A percentile compares a stretch with the other conserved stretches of the same genome.
These are phyloP conservation scores for Knufia fluminis DNA, from an alignment of 2,329 filamentous ascomycete species.

Conservation along the genomic window DNA sequence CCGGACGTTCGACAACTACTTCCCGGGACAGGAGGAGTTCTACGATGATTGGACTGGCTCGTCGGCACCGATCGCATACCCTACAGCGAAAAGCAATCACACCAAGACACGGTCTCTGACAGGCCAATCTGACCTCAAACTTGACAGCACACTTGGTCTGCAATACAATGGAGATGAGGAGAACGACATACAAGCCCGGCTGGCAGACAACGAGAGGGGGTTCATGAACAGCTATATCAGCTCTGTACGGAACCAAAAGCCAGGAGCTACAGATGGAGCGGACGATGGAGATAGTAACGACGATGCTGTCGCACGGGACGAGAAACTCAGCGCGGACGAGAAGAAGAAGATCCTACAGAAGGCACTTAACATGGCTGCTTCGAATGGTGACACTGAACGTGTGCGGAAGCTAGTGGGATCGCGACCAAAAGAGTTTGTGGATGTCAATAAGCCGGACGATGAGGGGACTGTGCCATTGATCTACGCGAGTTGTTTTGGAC, in stretches of 20 bases:
- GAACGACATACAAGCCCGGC: constrained; percentile 37
- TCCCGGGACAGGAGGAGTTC: constrained; percentile 80
- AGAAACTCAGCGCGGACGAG: constrained; percentile 63
- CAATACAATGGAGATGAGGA: constrained; percentile 57
- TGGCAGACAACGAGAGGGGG: constrained; percentile 72
- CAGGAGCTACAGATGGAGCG: constrained; percentile 48
- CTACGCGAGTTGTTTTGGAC: constrained; percentile 96
- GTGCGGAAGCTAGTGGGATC: constrained; percentile 68
- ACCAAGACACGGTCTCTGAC: constrained; percentile 5
- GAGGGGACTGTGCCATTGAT: constrained; percentile 95
- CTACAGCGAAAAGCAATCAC: constrained; percentile 66
- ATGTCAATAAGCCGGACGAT: constrained; percentile 81
- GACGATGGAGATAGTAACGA: constrained; percentile 64
- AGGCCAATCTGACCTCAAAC: constrained; percentile 63
- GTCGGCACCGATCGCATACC: constrained; percentile 49
- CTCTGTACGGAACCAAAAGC: constrained; percentile 92
- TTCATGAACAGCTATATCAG: constrained; percentile 92
- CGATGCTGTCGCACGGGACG: constrained; percentile 65
- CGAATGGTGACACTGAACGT: constrained; percentile 82
- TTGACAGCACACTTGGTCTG: constrained; percentile 54
- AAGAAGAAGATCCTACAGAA: constrained; percentile 79
- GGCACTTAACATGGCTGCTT: constrained; percentile 85
- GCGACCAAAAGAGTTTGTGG: constrained; percentile 63
- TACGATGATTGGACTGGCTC: constrained; percentile 76
- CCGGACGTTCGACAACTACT: constrained; percentile 55